Conservation (phyloP, 108 stramenopile genomes). For the Skeletonema potamos region DNA sequence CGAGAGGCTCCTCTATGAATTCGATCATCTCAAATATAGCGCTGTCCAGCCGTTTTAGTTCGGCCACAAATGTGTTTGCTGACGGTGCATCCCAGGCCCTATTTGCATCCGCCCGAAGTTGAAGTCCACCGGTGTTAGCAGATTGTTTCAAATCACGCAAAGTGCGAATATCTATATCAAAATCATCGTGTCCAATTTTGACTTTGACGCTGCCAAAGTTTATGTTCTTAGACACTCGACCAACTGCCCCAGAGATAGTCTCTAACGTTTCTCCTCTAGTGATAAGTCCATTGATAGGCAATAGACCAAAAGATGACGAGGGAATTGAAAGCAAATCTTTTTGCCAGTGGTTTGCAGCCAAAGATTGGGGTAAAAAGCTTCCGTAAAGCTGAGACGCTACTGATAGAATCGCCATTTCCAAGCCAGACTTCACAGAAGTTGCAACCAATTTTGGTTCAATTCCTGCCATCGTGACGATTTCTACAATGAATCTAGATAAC, state of each 20-base stretch:
- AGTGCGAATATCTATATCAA: constrained; percentile 36
- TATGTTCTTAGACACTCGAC: constrained; percentile 4
- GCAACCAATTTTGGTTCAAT: constrained; percentile 29
- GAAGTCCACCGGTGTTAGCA: constrained; percentile 1
- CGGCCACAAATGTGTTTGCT: constrained; percentile 50
- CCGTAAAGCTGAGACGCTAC: constrained; percentile 56
- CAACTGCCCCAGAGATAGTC: neutral
- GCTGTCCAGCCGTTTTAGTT: constrained; percentile 22
- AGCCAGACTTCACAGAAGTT: constrained; percentile 63
- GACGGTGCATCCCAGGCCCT: constrained; percentile 60
- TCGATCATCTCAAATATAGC: constrained; percentile 36
- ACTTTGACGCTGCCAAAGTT: constrained; percentile 70
- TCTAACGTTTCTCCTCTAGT: constrained; percentile 39
- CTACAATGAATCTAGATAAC: constrained; percentile 43
- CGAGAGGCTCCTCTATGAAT: constrained; percentile 82
- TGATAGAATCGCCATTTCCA: constrained; percentile 86
- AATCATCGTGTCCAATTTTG: constrained; percentile 69
- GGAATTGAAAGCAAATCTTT: constrained; percentile 4
- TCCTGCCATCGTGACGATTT: constrained; percentile 23
- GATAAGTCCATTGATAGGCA: constrained; percentile 72
- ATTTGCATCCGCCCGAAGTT: constrained; percentile 74
- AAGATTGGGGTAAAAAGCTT: constrained; percentile 59
- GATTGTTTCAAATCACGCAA: constrained; percentile 30
- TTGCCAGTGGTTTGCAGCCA: constrained; percentile 25
- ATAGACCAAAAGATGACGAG: constrained; percentile 1